Percentiles rank a stretch among this genome's conserved stretches.
Evolutionary conservation across 2,329 filamentous ascomycete species (phyloP).

Genomic region (Ophiocordyceps camponoti-rufipedis): DNA sequence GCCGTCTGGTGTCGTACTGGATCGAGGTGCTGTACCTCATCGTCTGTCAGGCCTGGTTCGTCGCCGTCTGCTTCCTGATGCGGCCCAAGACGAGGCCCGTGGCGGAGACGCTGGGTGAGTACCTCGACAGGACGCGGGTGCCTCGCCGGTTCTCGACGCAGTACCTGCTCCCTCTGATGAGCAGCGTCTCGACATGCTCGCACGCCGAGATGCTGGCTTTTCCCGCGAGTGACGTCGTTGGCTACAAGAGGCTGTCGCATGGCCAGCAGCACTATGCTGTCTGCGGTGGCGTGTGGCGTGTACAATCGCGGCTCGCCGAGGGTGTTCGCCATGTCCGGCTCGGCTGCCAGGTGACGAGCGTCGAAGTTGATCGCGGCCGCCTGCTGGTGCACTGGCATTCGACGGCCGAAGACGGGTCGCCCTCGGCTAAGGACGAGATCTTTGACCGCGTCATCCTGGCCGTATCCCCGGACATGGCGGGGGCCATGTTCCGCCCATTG

Average conservation of each 20-base stretch:
- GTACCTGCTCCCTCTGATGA: slow-evolving; percentile 36
- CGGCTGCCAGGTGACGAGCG: slow-evolving; percentile 16
- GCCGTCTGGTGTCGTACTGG: slow-evolving; percentile 18
- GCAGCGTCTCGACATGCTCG: slow-evolving; percentile 34
- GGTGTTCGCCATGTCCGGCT: slow-evolving; percentile 22
- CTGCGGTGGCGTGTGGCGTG: slow-evolving; percentile 26
- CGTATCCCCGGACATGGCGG: slow-evolving; percentile 33
- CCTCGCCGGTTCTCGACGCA: slow-evolving; percentile 25
- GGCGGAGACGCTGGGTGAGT: slow-evolving; percentile 27
- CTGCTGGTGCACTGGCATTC: slow-evolving; percentile 18
- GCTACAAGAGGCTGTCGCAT: slow-evolving; percentile 28
- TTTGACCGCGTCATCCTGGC: slow-evolving; percentile 36
- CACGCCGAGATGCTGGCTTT: slow-evolving; percentile 30
- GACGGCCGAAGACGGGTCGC: slow-evolving; percentile 1
- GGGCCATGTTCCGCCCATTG: slow-evolving; percentile 26
- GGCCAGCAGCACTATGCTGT: slow-evolving; percentile 32
- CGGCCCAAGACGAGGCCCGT: slow-evolving; percentile 10
- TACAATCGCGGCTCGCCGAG: slow-evolving; percentile 24
- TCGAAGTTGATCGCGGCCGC: slow-evolving; percentile 8
- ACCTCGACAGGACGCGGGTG: slow-evolving; percentile 28
- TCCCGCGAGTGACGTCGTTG: slow-evolving; percentile 31
- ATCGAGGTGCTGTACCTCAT: slow-evolving; percentile 24
- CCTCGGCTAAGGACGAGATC: slow-evolving; percentile 9
- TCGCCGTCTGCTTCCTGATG: slow-evolving; percentile 29
- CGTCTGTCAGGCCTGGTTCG: slow-evolving; percentile 34